Conservation (phyloP, 2,329 filamentous ascomycete species). For the Trichoderma atrobrunneum region DNA sequence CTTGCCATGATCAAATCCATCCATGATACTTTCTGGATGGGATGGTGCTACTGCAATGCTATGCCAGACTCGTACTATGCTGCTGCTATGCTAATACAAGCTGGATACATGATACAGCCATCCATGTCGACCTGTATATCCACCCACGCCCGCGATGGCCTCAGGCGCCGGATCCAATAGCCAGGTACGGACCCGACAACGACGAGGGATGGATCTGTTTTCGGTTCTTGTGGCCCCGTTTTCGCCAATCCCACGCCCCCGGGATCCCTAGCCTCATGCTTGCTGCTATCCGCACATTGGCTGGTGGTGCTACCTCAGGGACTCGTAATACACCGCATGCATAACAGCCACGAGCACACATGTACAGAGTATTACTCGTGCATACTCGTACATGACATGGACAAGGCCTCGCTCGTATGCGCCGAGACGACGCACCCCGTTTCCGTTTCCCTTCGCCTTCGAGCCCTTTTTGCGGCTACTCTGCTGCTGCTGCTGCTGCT, state of each 20-base stretch:
- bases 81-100: background rate
- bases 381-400: background rate
- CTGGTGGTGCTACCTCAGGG: background rate
- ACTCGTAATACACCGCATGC: conserved; percentile 7
- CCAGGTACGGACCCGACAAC: conserved; percentile 16
- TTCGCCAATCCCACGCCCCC: conserved; percentile 18
- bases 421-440: background rate
- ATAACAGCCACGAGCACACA: conserved; percentile 13
- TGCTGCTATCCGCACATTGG: conserved; percentile 7
- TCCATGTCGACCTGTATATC: background rate
- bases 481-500: background rate
- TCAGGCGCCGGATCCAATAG: conserved; percentile 16
- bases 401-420: conserved; percentile 6
- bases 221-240: conserved; percentile 14
- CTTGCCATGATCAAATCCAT: background rate
- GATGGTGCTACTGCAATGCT: background rate
- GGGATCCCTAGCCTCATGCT: conserved; percentile 16
- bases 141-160: conserved; percentile 11
- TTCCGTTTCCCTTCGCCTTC: background rate
- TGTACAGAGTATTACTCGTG: conserved; percentile 3
- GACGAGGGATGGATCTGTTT: conserved; percentile 9
- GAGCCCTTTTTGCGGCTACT: background rate
- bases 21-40: background rate
- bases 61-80: background rate
- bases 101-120: background rate